Conservation (phyloP, 768 basidiomycete genomes). For the Leccinellum albellum region DNA sequence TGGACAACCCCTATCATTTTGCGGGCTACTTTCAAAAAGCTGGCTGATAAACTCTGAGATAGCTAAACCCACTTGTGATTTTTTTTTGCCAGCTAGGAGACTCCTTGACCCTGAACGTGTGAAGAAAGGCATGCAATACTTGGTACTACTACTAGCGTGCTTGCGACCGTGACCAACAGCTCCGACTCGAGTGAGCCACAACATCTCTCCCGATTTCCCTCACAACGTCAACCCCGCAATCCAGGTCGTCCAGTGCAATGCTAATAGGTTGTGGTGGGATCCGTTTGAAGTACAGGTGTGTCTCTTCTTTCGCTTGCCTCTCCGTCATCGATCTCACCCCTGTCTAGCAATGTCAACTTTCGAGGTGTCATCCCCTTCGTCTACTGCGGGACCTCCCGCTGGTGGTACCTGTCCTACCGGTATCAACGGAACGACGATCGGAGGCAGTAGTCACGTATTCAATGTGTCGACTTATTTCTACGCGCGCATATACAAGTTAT, state of each 20-base stretch:
- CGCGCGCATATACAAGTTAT: not conserved
- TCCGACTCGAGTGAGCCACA: constrained; percentile 41
- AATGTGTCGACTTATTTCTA: not conserved
- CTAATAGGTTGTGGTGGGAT: constrained; percentile 68
- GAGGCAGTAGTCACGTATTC: constrained; percentile 19
- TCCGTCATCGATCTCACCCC: not conserved
- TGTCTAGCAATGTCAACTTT: constrained; percentile 52
- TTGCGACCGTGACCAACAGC: constrained; percentile 50
- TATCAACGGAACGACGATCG: constrained; percentile 31
- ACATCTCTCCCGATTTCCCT: constrained; percentile 50
- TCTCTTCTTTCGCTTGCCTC: constrained; percentile 10
- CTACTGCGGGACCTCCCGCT: constrained; percentile 72
- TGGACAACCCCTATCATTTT: too few relatives aligned
- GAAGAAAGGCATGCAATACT: too few relatives aligned
- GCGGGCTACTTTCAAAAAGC: too few relatives aligned
- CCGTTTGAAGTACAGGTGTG: constrained; percentile 51
- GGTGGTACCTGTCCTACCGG: constrained; percentile 69
- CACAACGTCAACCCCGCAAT: constrained; percentile 61
- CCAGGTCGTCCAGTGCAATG: constrained; percentile 60
- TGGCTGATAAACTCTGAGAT: too few relatives aligned
- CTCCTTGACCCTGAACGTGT: too few relatives aligned
- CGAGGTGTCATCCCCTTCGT: constrained; percentile 73
- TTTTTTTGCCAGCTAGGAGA: too few relatives aligned
- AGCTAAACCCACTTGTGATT: too few relatives aligned
- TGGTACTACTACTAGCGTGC: constrained; percentile 68